Evolutionary conservation across 2,329 filamentous ascomycete genomes (phyloP).

Genomic region (Trichoderma cornu-damae): DNA sequence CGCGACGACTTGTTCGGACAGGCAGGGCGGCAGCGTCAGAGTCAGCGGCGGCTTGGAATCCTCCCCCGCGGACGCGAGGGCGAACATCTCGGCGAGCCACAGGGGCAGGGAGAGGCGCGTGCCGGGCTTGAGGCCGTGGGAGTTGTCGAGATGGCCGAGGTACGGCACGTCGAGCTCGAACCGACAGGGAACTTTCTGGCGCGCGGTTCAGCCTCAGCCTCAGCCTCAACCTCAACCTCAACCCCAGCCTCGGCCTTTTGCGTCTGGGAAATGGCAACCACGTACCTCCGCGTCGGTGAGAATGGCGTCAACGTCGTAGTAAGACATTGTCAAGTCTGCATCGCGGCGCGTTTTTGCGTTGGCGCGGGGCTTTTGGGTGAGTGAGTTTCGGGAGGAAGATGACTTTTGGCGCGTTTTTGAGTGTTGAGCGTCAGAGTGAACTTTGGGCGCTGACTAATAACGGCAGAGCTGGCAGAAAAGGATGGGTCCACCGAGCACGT

Average conservation of each 20-base stretch:
- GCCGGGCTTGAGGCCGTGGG: slow-evolving; percentile 68
- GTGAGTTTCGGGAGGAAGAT: too few relatives aligned
- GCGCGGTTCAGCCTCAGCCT: background rate
- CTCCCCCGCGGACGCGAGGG: slow-evolving; percentile 54
- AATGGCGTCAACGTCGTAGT: slow-evolving; percentile 82
- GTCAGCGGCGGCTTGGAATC: slow-evolving; percentile 60
- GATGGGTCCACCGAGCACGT: too few relatives aligned
- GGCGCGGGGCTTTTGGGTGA: slow-evolving; percentile 2
- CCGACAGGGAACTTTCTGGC: slow-evolving; percentile 87
- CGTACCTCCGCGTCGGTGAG: slow-evolving; percentile 76
- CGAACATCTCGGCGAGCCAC: slow-evolving; percentile 93
- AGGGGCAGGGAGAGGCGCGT: slow-evolving; percentile 79
- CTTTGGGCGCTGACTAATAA: too few relatives aligned
- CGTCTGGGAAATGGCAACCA: background rate
- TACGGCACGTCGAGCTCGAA: slow-evolving; percentile 87
- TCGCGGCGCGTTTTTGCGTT: background rate
- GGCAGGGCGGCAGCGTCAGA: slow-evolving; percentile 72
- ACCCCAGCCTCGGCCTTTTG: background rate
- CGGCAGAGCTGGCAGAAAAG: too few relatives aligned
- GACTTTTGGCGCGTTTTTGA: too few relatives aligned
- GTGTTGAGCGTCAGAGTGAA: too few relatives aligned
- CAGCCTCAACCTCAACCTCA: too few relatives aligned
- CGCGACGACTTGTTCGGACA: slow-evolving; percentile 76
- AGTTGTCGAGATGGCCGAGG: slow-evolving; percentile 82
- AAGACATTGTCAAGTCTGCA: slow-evolving; percentile 51